Evolutionary conservation across 129 eudicot species (phyloP), one percentile per base, ranked within the genome.

Genomic region (Scalesia atractyloides): DNA sequence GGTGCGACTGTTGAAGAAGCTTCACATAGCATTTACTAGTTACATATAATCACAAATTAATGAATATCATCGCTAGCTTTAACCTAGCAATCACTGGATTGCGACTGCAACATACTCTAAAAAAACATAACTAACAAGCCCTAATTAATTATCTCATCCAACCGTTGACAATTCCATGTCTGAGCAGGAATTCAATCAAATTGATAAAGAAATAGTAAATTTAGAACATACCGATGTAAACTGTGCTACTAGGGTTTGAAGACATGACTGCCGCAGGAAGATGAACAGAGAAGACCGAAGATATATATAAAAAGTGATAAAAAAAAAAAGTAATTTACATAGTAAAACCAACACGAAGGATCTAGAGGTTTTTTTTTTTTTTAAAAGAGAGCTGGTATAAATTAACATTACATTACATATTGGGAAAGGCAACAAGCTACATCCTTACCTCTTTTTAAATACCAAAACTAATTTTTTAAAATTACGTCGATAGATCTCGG

Each of bases 181-280:
- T 41, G 37, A 39, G 22, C 14, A 52, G 24, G 71, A 53, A 41
- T 73, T 18, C 4, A 72, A 26, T 41, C 16, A 41, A 39, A 39
- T 17, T 39, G 22, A n/a, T 44, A 41, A 72, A 4, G 4, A n/a
- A 46, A 26, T 9, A 16, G 58, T 56, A 5, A 19, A 9, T 33
- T 75, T 1, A 57, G 52, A 39, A 44, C 16, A 26, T 66, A 76
- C 80, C 80, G 15, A 76, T 30, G 80, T 76, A 76, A 18, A 76
- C 80, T 2, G 74, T 67, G 80, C 34, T 56, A 58, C 37, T 76
- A 76, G 80, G 80, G 80, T 76, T 76, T 19, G 80, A 68, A 51
- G 74, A 51, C 77, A 73, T 74, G 19, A 33, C 61, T 41, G 71
- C 4, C 10, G 67, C 52, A 8, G 20, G 66, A 59, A 72, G 68